These are phyloP conservation scores for Cladophialophora immunda DNA, from an alignment of 2,329 filamentous ascomycete genomes.

Conservation along the genomic window DNA sequence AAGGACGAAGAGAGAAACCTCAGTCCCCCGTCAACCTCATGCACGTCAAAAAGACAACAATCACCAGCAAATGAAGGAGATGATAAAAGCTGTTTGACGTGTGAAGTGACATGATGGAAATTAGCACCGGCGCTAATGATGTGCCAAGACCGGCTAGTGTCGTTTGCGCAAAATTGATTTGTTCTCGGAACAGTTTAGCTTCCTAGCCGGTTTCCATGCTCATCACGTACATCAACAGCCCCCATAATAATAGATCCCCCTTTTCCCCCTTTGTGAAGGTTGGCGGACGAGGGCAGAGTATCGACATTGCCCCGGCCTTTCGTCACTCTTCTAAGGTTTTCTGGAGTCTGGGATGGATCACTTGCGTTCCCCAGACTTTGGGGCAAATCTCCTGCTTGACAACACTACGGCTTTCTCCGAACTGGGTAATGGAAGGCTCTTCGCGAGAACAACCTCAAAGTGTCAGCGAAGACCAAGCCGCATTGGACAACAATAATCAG, in stretches of 20 bases:
- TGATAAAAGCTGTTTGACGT: not conserved
- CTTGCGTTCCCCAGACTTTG: not conserved
- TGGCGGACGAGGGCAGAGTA: not conserved
- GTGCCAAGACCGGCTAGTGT: not conserved
- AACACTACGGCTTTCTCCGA: not conserved
- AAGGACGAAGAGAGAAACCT: not conserved
- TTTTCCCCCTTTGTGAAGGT: not conserved
- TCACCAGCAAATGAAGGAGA: not conserved
- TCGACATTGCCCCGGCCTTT: not conserved
- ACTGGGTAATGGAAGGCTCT: not conserved
- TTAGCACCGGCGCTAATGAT: not conserved
- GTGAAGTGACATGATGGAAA: not conserved
- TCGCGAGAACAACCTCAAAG: not conserved
- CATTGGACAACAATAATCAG: not conserved
- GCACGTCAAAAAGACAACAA: not conserved
- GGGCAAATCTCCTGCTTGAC: not conserved
- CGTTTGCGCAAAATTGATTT: not conserved
- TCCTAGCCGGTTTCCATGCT: not conserved
- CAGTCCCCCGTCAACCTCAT: not conserved
- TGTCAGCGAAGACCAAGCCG: not conserved
- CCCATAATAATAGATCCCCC: conserved; percentile 2
- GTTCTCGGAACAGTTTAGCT: conserved; percentile 1
- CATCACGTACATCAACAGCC: not conserved
- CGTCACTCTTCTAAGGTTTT: not conserved
- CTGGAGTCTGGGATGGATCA: not conserved